Evolutionary conservation across 371 early-diverging fungal species (phyloP), one percentile per base, ranked within the genome.

Genomic region (Mycotypha africana): DNA sequence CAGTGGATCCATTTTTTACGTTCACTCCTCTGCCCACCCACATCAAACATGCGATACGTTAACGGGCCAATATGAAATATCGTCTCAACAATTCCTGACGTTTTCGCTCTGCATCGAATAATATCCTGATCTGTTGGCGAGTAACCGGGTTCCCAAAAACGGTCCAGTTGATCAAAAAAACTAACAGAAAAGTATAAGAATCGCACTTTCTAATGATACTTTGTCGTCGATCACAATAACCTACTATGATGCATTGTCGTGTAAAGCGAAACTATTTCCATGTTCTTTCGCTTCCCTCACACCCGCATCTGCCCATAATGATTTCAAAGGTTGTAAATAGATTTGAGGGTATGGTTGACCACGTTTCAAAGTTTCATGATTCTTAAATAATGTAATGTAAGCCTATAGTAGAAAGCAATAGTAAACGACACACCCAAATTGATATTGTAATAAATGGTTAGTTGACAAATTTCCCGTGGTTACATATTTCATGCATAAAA

Each of bases 1-100:
- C 92, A 94, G 47, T 93, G 94, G 25, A 91, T 83, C 72, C 97
- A 96, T 71, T 93, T 94, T 57, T 92, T 95, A 51, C 97, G 77
- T 57, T 92, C 92, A 24, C 85, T 84, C 23, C 91, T 72, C 70
- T 95, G 95, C 12, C 95, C 95, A 15, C 95, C 95, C 21, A 95
- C 95, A 65, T 95, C 95, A 60, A 93, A 82, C 92, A 95, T 90
- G 17, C 70, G 50, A 55, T 90, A 91, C 0, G 86, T 89, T 35
- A 93, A 62, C 26, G 84, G 73, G 8, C 90, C 91, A 12, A 93
- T 65, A 39, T 84, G 72, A 74, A 95, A 95, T 0, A 75, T 67
- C 2, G 89, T 90, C 58, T 95, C 96, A 20, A 77, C 79, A 45
- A 92, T 89, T 2, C 92, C 92, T 0, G 93, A 88, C 6, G 92